phyloP scores from a whole-genome alignment of 495 filamentous ascomycete species.

The Podospora sp. region DNA sequence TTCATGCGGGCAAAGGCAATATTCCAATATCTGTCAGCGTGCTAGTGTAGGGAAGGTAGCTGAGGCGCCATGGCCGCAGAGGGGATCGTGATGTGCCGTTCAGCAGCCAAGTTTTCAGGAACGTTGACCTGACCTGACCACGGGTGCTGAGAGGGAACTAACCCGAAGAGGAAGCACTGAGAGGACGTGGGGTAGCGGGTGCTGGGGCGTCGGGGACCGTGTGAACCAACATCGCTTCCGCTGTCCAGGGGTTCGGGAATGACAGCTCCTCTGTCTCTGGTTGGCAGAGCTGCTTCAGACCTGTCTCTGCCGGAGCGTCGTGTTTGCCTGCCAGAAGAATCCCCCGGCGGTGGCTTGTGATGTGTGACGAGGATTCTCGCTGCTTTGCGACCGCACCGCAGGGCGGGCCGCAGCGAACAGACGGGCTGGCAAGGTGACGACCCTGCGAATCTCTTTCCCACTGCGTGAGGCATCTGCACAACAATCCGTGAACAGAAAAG shows the following conservation, averaged over 20 bases:
- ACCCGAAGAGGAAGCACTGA: not conserved
- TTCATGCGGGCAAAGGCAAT: not conserved
- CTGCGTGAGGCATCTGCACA: not conserved
- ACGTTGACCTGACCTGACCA: not conserved
- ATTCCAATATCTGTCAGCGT: not conserved
- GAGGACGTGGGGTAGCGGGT: not conserved
- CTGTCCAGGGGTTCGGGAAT: slow-evolving; percentile 8
- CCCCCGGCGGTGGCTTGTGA: slow-evolving; percentile 2
- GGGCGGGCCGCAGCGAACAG: not conserved
- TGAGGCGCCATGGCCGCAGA: no score
- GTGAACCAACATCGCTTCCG: slow-evolving; percentile 9
- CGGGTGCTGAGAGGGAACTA: not conserved
- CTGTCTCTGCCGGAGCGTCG: not conserved
- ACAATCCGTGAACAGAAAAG: slow-evolving; percentile 1
- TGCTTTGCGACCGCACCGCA: not conserved
- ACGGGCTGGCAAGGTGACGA: not conserved
- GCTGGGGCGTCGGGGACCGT: not conserved
- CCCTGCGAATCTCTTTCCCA: not conserved
- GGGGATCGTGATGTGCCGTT: not conserved
- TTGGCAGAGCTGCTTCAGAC: not conserved
- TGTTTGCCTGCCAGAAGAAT: slow-evolving; percentile 2
- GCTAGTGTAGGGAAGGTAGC: no score
- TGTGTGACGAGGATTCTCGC: slow-evolving; percentile 4
- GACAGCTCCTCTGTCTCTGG: not conserved
- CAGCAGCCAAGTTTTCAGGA: not conserved